Percentiles rank a stretch among this genome's conserved stretches.
These are phyloP conservation scores for Ceratobasidium sp. DNA, from an alignment of 1,284 basidiomycete genomes.

Conservation along the genomic window DNA sequence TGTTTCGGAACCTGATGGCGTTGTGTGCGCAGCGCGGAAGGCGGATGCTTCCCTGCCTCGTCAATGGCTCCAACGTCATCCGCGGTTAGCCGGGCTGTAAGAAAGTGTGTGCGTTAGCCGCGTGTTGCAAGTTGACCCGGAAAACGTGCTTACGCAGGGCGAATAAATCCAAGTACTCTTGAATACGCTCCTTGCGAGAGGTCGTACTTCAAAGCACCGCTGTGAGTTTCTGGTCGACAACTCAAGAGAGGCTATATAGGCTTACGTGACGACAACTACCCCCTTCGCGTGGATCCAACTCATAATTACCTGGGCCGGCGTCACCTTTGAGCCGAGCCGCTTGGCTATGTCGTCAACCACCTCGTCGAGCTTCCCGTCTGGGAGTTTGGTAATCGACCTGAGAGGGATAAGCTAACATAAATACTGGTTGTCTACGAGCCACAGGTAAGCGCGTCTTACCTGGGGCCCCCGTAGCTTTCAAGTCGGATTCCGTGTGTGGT, in stretches of 20 bases:
- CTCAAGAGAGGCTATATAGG: slow-evolving; percentile 25
- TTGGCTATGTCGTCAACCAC: slow-evolving; percentile 70
- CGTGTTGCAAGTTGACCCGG: no score
- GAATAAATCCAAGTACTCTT: slow-evolving; percentile 75
- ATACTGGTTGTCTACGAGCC: no score
- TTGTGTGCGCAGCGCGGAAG: neutral
- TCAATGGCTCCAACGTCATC: slow-evolving; percentile 47
- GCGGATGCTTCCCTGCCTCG: slow-evolving; percentile 38
- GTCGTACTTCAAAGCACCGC: slow-evolving; percentile 67
- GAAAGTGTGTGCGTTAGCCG: neutral
- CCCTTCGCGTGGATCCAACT: slow-evolving; percentile 77
- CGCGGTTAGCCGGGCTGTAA: slow-evolving; percentile 20
- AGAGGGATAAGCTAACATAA: neutral
- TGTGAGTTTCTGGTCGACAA: neutral
- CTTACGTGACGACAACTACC: slow-evolving; percentile 75
- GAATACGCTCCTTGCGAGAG: slow-evolving; percentile 71
- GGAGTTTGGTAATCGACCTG: slow-evolving; percentile 72
- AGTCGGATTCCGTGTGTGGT: slow-evolving; percentile 71
- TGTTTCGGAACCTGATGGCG: neutral
- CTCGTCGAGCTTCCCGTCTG: slow-evolving; percentile 76
- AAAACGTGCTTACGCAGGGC: slow-evolving; percentile 63
- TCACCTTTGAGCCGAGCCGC: slow-evolving; percentile 62
- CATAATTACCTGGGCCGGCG: slow-evolving; percentile 76
- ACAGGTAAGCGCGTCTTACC: slow-evolving; percentile 58
- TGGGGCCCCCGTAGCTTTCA: slow-evolving; percentile 78